These are phyloP conservation scores for Rhizoclosmatium globosum DNA, from an alignment of 192 early-diverging fungal species.

Conservation along the genomic window DNA sequence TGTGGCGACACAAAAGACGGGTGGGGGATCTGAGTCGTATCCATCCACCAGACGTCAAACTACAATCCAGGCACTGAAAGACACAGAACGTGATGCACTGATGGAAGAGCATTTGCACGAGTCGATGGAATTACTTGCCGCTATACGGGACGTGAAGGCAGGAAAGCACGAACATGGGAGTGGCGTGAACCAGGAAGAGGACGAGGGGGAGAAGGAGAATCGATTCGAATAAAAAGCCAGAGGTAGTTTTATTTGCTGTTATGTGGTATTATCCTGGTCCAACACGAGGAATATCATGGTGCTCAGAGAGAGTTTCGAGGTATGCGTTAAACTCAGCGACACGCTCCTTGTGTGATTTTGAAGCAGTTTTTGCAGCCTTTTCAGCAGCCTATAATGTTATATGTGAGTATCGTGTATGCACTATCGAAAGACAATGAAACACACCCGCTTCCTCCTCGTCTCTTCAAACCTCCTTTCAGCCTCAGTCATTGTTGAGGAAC, in stretches of 20 bases:
- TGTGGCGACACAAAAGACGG: no score
- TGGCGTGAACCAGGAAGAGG: not conserved
- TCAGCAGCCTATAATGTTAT: conserved; percentile 66
- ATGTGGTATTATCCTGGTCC: conserved; percentile 71
- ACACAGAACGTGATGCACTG: not conserved
- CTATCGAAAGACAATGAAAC: conserved; percentile 13
- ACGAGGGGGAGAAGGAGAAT: conserved; percentile 1
- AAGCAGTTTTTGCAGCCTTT: conserved; percentile 68
- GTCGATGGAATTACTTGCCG: conserved; percentile 24
- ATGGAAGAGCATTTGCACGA: conserved; percentile 23
- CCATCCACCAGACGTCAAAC: no score
- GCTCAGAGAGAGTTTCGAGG: conserved; percentile 76
- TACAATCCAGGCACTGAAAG: no score
- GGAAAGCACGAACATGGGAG: not conserved
- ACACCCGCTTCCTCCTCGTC: conserved; percentile 68
- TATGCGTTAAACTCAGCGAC: conserved; percentile 80
- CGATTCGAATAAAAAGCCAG: not conserved
- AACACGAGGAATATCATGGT: conserved; percentile 86
- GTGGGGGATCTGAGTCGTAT: no score
- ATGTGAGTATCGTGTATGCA: not conserved
- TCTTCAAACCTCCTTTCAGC: conserved; percentile 80
- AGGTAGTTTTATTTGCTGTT: not conserved
- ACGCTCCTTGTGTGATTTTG: conserved; percentile 78
- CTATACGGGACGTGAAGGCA: conserved; percentile 1
- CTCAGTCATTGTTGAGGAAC: conserved; percentile 62